Evolutionary conservation across 2,329 filamentous ascomycete genomes (phyloP).

Genomic region (Byssochlamys sp.): DNA sequence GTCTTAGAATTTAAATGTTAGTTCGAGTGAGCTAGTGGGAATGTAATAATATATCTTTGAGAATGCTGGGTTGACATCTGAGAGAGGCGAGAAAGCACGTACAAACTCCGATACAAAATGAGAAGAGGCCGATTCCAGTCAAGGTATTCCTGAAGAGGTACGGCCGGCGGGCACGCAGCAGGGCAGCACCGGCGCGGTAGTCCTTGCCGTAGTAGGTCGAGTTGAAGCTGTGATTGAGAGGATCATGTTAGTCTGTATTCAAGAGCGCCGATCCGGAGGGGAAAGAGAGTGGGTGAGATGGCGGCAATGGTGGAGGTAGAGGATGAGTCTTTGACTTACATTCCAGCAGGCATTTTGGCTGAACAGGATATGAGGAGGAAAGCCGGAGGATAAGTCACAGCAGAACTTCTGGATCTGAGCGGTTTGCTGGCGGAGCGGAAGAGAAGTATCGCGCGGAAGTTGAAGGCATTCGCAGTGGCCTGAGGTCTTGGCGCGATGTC

Average conservation of each 20-base stretch:
- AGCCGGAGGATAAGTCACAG: constrained; percentile 1
- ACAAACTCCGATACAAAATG: constrained; percentile 80
- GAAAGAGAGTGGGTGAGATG: constrained; percentile 1
- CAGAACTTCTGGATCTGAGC: neutral
- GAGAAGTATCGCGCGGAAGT: neutral
- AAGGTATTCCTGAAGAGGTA: constrained; percentile 84
- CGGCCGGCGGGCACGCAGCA: constrained; percentile 82
- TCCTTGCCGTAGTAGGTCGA: constrained; percentile 87
- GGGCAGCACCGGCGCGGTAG: constrained; percentile 74
- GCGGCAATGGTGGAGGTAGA: neutral
- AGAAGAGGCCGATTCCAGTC: constrained; percentile 65
- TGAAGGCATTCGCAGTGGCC: neutral
- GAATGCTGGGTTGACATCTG: no score
- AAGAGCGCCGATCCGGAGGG: neutral
- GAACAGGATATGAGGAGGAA: neutral
- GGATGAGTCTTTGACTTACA: constrained; percentile 8
- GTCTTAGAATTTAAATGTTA: constrained; percentile 39
- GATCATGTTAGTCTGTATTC: constrained; percentile 1
- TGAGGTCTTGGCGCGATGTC: neutral
- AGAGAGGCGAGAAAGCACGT: constrained; percentile 34
- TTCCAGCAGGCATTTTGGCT: constrained; percentile 14
- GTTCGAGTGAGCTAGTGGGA: neutral
- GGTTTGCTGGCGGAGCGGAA: neutral
- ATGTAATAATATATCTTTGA: no score
- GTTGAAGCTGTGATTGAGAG: constrained; percentile 41